Evolutionary conservation across 164 flowering plant species (phyloP).

Genomic region (Protea cynaroides): DNA sequence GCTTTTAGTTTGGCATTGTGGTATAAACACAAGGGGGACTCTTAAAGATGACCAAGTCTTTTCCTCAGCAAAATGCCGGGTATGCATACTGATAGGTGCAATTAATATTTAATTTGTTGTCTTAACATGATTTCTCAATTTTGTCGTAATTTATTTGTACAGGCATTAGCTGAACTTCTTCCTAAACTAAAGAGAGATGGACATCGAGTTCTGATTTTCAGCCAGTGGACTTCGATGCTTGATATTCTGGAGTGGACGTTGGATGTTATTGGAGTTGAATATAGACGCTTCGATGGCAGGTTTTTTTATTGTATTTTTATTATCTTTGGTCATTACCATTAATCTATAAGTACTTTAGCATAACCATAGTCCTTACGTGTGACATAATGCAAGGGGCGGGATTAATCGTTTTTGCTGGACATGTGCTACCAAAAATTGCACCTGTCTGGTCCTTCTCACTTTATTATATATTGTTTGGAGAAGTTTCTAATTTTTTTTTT

Average conservation of each 20-base stretch:
- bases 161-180: constrained; percentile 77
- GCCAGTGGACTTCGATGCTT: constrained; percentile 99
- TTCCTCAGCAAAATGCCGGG: constrained; percentile 82
- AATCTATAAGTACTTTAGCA: not conserved
- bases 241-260: constrained; percentile 95
- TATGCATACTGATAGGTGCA: constrained; percentile 17
- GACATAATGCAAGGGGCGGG: not conserved
- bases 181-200: constrained; percentile 64
- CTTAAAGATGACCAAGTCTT: constrained; percentile 65
- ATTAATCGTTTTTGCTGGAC: too few relatives aligned
- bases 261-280: constrained; percentile 84
- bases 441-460: too few relatives aligned
- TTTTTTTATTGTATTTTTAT: constrained; percentile 14
- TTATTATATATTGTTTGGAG: too few relatives aligned
- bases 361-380: not conserved
- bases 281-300: constrained; percentile 95
- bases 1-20: constrained; percentile 57
- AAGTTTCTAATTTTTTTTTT: too few relatives aligned
- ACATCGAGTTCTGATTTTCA: constrained; percentile 86
- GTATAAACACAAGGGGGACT: constrained; percentile 38
- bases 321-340: not conserved
- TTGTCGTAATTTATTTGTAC: constrained; percentile 7
- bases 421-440: too few relatives aligned
- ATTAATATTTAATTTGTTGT: not conserved
- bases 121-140: not conserved